These are phyloP conservation scores for Saturnispora besseyi DNA, from an alignment of 805 yeast genomes.

Conservation along the genomic window DNA sequence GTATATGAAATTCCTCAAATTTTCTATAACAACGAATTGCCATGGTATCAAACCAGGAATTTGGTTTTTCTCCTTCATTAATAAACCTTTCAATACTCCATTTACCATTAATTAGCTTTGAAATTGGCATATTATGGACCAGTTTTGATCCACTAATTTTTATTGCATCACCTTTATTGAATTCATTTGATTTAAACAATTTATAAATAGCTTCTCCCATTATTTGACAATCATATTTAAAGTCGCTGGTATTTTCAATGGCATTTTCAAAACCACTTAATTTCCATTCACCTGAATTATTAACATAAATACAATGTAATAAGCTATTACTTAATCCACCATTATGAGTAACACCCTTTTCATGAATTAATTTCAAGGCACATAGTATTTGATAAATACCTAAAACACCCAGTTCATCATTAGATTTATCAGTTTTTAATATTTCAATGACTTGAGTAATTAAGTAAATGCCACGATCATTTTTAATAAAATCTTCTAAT, in stretches of 20 bases:
- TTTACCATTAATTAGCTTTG: conserved; percentile 3
- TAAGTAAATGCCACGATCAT: conserved; percentile 46
- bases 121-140: conserved; percentile 3
- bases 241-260: conserved; percentile 32
- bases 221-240: background rate
- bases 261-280: conserved; percentile 72
- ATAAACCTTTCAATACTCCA: conserved; percentile 29
- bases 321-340: conserved; percentile 41
- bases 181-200: background rate
- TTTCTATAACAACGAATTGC: conserved; percentile 45
- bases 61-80: conserved; percentile 23
- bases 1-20: conserved; percentile 47
- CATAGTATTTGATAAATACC: conserved; percentile 50
- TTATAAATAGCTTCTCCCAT: conserved; percentile 2
- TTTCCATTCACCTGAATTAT: conserved; percentile 71
- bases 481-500: conserved; percentile 55
- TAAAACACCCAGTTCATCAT: conserved; percentile 32
- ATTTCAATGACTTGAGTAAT: conserved; percentile 54
- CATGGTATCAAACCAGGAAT: conserved; percentile 31
- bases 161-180: background rate
- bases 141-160: background rate
- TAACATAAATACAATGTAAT: conserved; percentile 51
- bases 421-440: conserved; percentile 19
- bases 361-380: conserved; percentile 49
- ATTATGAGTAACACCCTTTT: conserved; percentile 49